Base-by-base conservation (phyloP, 768 basidiomycete genomes). In the Tylopilus cervinicoccineus region DNA sequence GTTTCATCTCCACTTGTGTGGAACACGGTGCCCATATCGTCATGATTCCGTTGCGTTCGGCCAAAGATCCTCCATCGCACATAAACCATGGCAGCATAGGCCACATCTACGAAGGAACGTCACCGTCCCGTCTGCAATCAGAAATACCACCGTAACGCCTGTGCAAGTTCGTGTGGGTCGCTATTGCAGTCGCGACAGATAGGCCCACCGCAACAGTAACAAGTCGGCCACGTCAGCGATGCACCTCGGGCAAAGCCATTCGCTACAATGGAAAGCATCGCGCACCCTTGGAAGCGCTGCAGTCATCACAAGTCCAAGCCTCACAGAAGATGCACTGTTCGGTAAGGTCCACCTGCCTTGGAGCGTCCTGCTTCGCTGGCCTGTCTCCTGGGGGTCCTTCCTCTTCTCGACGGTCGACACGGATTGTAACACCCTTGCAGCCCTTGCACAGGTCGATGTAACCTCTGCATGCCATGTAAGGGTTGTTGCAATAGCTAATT, bases 371-470 rank as follows among this genome's bases (percentile, higher is more conserved):
- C 13, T 3, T 3, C 6, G 6, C 16, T n/a, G 24, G 29, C 6
- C 4, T n/a, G 4, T 38, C 41, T 8, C 28, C 47, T 0, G 59
- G 55, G 13, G 43, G 38, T 5, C 19, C 29, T 5, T 48, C 59
- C 8, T 57, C 47, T 8, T 61, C 59, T 38, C 43, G 36, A 17
- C 59, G 58, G 38, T 26, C 14, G 0, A 27, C 17, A n/a, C 49
- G 58, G 20, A 38, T 32, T 28, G 34, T 20, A 22, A 19, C 37
- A 1, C 47, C 52, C 9, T 27, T 45, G 52, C 58, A 60, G 17
- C 38, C 28, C 11, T 7, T 19, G n/a, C 59, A 58, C 0, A 40
- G 4, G 0, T 47, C 47, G 5, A 50, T 45, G 12, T 10, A 9
- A 14, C 16, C 2, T 6, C 1, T 4, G 42, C 55, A 51, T 2